Conservation (phyloP, 495 filamentous ascomycete species). For the Penicillium ucsense region DNA sequence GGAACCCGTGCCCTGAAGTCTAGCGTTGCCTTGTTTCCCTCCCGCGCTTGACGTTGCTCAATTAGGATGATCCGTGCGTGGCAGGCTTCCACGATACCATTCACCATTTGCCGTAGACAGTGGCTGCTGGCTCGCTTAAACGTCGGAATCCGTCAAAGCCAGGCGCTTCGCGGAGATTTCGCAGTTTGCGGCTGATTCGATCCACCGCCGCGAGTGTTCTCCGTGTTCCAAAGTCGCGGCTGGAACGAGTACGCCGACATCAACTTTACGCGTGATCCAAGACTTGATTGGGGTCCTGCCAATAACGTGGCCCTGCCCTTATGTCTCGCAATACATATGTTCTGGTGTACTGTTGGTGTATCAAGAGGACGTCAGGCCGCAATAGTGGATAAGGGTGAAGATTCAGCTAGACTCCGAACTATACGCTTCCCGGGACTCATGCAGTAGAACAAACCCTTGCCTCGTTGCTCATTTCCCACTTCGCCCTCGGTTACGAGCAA, state of each 20-base stretch:
- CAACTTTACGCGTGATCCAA: slow-evolving; percentile 10
- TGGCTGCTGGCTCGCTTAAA: too few relatives aligned
- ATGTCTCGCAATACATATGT: not conserved
- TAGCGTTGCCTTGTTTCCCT: slow-evolving; percentile 7
- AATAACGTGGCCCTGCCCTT: slow-evolving; percentile 9
- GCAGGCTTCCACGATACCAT: too few relatives aligned
- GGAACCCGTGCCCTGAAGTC: not conserved
- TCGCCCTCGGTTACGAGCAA: not conserved
- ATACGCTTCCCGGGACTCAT: slow-evolving; percentile 4
- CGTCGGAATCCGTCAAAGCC: too few relatives aligned
- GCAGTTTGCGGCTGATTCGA: too few relatives aligned
- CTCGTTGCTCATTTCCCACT: slow-evolving; percentile 11
- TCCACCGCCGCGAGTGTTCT: not conserved
- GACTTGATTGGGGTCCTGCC: slow-evolving; percentile 1
- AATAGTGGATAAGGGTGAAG: slow-evolving; percentile 7
- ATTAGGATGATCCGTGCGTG: not conserved
- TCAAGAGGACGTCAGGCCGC: not conserved
- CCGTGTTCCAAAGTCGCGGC: not conserved
- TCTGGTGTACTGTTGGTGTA: slow-evolving; percentile 1
- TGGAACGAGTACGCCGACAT: slow-evolving; percentile 4
- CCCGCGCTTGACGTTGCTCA: not conserved
- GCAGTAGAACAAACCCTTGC: slow-evolving; percentile 16
- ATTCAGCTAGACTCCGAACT: slow-evolving; percentile 4
- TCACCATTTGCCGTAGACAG: too few relatives aligned
- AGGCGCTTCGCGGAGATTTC: too few relatives aligned